phyloP scores from a whole-genome alignment of 1,284 basidiomycete genomes.

The Cutaneotrichosporon sp. region DNA sequence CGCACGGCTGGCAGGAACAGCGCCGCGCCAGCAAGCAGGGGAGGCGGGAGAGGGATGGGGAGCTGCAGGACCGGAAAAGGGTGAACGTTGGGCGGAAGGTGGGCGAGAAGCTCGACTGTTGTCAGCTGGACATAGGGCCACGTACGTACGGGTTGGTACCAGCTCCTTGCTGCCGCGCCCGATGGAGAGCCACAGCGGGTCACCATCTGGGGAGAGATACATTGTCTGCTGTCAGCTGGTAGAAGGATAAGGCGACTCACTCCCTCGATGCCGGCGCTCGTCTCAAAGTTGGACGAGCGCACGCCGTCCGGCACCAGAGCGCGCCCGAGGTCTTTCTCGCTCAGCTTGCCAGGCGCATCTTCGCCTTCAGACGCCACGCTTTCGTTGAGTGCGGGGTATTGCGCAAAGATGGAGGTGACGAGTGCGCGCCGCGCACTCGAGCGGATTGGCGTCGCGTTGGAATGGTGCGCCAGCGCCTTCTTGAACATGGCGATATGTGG shows the following conservation, averaged over 20 bases:
- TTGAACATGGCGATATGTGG: constrained; percentile 46
- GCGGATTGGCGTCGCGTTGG: constrained; percentile 50
- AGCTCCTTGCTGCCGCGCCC: constrained; percentile 60
- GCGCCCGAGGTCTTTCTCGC: constrained; percentile 43
- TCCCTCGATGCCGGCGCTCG: constrained; percentile 46
- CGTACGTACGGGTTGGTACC: constrained; percentile 63
- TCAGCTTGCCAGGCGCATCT: constrained; percentile 14
- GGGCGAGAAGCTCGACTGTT: constrained; percentile 49
- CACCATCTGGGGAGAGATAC: constrained; percentile 65
- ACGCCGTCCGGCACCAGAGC: constrained; percentile 49
- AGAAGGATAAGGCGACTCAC: constrained; percentile 28
- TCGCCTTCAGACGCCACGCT: constrained; percentile 12
- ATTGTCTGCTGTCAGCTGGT: constrained; percentile 43
- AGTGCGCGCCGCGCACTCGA: constrained; percentile 50
- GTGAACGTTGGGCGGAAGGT: constrained; percentile 24
- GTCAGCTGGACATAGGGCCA: neutral
- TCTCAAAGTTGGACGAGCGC: constrained; percentile 41
- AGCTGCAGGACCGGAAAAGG: constrained; percentile 43
- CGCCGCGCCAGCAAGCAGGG: constrained; percentile 57
- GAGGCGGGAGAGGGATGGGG: constrained; percentile 48
- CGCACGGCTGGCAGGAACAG: constrained; percentile 50
- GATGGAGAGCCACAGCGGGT: constrained; percentile 77
- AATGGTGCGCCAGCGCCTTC: constrained; percentile 49
- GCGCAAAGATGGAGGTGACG: constrained; percentile 34
- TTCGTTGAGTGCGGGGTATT: constrained; percentile 36